Percentiles rank a stretch among this genome's conserved stretches.
phyloP scores from a whole-genome alignment of 169 alveolate genomes.

The Cryptosporidium parvum region DNA sequence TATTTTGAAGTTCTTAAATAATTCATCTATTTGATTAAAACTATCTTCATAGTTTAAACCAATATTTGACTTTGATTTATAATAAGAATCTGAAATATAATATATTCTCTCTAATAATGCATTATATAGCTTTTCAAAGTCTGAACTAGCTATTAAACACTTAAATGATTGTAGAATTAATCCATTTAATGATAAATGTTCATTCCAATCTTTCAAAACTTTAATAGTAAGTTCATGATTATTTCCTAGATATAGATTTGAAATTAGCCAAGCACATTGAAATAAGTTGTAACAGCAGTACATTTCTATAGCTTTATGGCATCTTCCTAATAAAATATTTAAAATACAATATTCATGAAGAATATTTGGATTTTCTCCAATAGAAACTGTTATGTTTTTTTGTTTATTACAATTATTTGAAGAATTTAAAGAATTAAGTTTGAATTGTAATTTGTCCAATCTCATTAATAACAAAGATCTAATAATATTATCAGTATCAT shows the following conservation, averaged over 20 bases:
- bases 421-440: background rate
- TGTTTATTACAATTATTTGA: background rate
- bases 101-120: conserved; percentile 13
- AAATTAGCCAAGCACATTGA: conserved; percentile 43
- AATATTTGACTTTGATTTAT: background rate
- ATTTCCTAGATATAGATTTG: conserved; percentile 13
- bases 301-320: conserved; percentile 54
- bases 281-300: conserved; percentile 38
- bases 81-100: background rate
- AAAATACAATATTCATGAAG: conserved; percentile 58
- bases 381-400: background rate
- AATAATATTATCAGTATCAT: background rate
- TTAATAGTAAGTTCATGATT: background rate
- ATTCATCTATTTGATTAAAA: background rate
- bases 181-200: conserved; percentile 1
- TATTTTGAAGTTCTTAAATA: background rate
- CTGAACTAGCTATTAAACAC: conserved; percentile 25
- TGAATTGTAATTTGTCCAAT: background rate
- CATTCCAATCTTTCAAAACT: conserved; percentile 33
- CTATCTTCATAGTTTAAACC: background rate
- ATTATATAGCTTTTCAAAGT: background rate
- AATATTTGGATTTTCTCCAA: conserved; percentile 23
- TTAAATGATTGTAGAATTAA: conserved; percentile 33
- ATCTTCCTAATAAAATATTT: conserved; percentile 24
- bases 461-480: background rate